Base-by-base conservation (phyloP, 192 early-diverging fungal species). In the Dissophora globulifera region DNA sequence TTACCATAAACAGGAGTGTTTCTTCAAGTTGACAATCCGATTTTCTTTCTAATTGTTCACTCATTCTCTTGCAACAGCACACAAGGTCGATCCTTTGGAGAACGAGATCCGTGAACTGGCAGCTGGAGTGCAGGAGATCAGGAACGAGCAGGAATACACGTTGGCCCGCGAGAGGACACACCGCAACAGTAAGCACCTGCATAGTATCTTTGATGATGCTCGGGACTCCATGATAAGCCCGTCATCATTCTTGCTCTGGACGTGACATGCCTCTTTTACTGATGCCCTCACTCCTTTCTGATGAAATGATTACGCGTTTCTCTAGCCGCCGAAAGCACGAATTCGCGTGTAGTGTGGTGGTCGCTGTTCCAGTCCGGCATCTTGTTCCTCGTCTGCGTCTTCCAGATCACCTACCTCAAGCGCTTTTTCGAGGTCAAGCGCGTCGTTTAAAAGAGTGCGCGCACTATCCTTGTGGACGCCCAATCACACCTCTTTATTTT, bases 281-380 rank as follows among this genome's bases (percentile, higher is more conserved):
- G n/a, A n/a, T n/a, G n/a, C n/a, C n/a, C n/a, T n/a, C n/a, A n/a
- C n/a, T n/a, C n/a, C n/a, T n/a, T n/a, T n/a, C n/a, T n/a, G n/a
- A n/a, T n/a, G 13, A 38, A 38, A 38, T 38, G 35, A 38, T 57
- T 41, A 15, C 40, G 0, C 16, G 3, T 8, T 33, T 35, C n/a
- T 43, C 41, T 80, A 93, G 91, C 92, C 59, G 89, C 91, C 49
- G 90, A 91, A 54, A 89, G 87, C 71, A 94, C 92, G 20, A 90
- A 93, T 79, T 67, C 88, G 45, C 88, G 93, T 60, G 92, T 94
- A 11, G 83, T 88, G 56, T 92, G 88, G 87, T 93, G 90, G 91
- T 89, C 92, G 47, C 52, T 92, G 25, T 79, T 89, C 43, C 88
- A 94, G 72, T 68, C 85, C 30, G 61, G 67, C 19, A 69, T 89